These are phyloP conservation scores for Eucalyptus pumila DNA, from an alignment of 345 rosid species.

Conservation along the genomic window DNA sequence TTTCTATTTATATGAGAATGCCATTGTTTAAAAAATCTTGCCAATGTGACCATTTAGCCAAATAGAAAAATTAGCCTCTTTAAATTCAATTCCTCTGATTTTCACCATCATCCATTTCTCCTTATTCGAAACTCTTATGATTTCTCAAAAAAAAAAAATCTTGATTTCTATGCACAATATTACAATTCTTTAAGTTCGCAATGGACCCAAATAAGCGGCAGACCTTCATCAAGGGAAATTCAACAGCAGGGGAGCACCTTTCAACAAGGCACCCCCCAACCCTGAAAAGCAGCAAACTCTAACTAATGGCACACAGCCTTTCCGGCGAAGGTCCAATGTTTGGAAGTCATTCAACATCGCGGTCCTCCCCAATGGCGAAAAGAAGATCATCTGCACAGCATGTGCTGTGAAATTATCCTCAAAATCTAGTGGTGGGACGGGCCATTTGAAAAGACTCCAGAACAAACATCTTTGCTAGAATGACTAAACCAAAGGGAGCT, in stretches of 20 bases:
- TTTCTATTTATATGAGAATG: not conserved
- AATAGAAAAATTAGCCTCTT: not conserved
- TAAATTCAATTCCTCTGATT: not conserved
- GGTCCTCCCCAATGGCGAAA: not conserved
- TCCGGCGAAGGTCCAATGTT: not conserved
- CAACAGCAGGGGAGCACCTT: not conserved
- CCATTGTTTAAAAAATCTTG: not conserved
- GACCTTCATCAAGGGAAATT: not conserved
- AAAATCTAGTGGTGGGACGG: not conserved
- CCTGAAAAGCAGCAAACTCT: not conserved
- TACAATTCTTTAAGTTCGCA: not conserved
- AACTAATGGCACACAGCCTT: not conserved
- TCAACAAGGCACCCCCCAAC: not conserved
- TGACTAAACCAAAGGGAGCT: not conserved
- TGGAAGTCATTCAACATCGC: not conserved
- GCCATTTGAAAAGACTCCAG: not conserved
- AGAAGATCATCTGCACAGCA: not conserved
- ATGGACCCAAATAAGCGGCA: not conserved
- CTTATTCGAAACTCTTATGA: not conserved
- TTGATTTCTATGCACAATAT: not conserved
- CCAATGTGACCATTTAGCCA: not conserved
- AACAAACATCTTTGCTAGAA: not conserved
- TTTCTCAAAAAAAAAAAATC: not conserved
- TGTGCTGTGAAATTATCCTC: not conserved
- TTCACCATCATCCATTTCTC: not conserved